A percentile compares a stretch with the other conserved stretches of the same genome.
Conservation (phyloP, 2,329 filamentous ascomycete species). For the Aspergillus pseudoglaucus region DNA sequence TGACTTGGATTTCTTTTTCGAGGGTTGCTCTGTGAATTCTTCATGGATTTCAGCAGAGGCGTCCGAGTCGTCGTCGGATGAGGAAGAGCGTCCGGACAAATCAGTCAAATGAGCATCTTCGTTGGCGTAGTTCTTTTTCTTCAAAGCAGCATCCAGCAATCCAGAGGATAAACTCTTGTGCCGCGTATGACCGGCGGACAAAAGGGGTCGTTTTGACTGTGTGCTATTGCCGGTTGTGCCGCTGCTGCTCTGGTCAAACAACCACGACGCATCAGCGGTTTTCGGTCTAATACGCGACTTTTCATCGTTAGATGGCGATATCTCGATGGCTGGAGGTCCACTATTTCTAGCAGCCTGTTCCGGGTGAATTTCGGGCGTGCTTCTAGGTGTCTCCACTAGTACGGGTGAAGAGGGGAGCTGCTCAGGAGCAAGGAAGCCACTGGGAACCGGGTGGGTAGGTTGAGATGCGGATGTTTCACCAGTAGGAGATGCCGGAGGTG, state of each 20-base stretch:
- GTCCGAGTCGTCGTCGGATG: constrained; percentile 25
- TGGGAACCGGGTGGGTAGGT: constrained; percentile 7
- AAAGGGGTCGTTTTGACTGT: constrained; percentile 34
- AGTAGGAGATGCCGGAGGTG: constrained; percentile 26
- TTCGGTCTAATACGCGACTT: constrained; percentile 33
- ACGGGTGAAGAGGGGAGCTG: constrained; percentile 78
- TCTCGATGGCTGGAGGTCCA: constrained; percentile 46
- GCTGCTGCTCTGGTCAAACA: constrained; percentile 19
- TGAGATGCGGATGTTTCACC: constrained; percentile 7
- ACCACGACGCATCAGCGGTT: constrained; percentile 37
- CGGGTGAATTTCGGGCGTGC: constrained; percentile 58
- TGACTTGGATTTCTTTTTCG: constrained; percentile 27
- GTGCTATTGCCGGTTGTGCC: constrained; percentile 12
- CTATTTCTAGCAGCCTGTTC: constrained; percentile 72
- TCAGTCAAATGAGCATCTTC: constrained; percentile 15
- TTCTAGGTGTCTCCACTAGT: constrained; percentile 77
- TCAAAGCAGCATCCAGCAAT: constrained; percentile 20
- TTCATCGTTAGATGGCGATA: constrained; percentile 35
- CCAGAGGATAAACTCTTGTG: constrained; percentile 26
- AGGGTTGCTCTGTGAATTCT: constrained; percentile 8
- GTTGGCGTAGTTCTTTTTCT: constrained; percentile 8
- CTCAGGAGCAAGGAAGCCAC: constrained; percentile 27
- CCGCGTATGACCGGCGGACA: constrained; percentile 30
- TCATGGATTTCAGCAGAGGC: constrained; percentile 21
- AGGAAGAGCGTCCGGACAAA: constrained; percentile 13